Percentiles rank a stretch among this genome's conserved stretches.
Evolutionary conservation across 192 early-diverging fungal genomes (phyloP).

Genomic region (Borealophlyctis nickersoniae): DNA sequence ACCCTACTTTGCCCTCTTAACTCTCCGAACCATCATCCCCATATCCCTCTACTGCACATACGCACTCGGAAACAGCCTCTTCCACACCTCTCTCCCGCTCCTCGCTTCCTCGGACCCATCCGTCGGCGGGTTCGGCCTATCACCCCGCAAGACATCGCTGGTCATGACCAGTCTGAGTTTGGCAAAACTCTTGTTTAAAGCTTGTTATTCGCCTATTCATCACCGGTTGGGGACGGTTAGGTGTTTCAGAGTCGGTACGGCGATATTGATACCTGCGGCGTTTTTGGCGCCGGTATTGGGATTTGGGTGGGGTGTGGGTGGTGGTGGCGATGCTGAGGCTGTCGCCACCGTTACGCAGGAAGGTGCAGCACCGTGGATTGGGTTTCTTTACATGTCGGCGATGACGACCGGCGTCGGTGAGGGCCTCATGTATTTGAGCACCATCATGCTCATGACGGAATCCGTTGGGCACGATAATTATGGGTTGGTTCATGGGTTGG

Average conservation of each 20-base stretch:
- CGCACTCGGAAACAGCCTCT: constrained; percentile 30
- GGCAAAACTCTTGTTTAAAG: constrained; percentile 36
- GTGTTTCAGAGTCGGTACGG: constrained; percentile 28
- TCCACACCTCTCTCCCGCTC: constrained; percentile 36
- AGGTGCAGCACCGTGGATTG: not conserved
- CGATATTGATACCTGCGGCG: constrained; percentile 31
- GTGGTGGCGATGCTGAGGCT: no score
- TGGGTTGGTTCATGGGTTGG: constrained; percentile 40
- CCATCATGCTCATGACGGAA: constrained; percentile 41
- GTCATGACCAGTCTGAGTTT: constrained; percentile 22
- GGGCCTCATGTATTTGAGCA: constrained; percentile 33
- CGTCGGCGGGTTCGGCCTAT: constrained; percentile 30
- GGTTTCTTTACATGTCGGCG: constrained; percentile 6
- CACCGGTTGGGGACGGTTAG: constrained; percentile 27
- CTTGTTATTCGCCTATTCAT: constrained; percentile 33
- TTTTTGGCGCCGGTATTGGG: constrained; percentile 14
- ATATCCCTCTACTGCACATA: constrained; percentile 29
- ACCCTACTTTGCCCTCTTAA: constrained; percentile 28
- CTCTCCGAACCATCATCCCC: constrained; percentile 22
- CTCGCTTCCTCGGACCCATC: constrained; percentile 27
- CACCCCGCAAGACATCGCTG: constrained; percentile 20
- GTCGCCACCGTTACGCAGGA: no score
- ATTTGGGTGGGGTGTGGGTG: not conserved
- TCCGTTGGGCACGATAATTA: constrained; percentile 26
- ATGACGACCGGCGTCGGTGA: constrained; percentile 32